phyloP scores from a whole-genome alignment of 1,284 basidiomycete species.

The Afroboletus lepidellus region DNA sequence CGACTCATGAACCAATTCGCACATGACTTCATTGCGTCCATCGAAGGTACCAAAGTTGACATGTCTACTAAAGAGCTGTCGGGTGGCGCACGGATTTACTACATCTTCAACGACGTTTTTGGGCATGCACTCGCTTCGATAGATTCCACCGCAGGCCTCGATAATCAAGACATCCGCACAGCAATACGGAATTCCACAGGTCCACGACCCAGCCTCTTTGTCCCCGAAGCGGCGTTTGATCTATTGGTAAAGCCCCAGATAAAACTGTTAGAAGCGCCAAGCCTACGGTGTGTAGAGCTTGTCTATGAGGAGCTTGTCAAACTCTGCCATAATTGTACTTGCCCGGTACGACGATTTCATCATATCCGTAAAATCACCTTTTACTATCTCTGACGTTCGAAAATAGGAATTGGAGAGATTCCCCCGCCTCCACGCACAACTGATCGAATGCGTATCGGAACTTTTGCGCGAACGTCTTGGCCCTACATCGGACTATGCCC shows the following conservation, averaged over 20 bases:
- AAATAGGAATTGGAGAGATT: slow-evolving; percentile 93
- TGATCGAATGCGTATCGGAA: slow-evolving; percentile 98
- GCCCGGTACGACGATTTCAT: slow-evolving; percentile 54
- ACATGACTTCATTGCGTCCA: slow-evolving; percentile 94
- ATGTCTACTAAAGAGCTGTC: slow-evolving; percentile 99
- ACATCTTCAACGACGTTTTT: slow-evolving; percentile 99
- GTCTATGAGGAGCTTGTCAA: slow-evolving; percentile 99
- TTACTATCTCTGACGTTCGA: slow-evolving; percentile 7
- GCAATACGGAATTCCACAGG: slow-evolving; percentile 99
- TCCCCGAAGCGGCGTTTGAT: slow-evolving; percentile 97
- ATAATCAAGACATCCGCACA: slow-evolving; percentile 94
- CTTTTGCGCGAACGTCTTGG: slow-evolving; percentile 92
- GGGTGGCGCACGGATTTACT: slow-evolving; percentile 97
- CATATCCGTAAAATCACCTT: background rate
- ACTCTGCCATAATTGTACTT: slow-evolving; percentile 98
- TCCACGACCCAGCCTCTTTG: slow-evolving; percentile 93
- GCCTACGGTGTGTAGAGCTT: slow-evolving; percentile 93
- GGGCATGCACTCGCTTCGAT: slow-evolving; percentile 89
- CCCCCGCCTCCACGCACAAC: slow-evolving; percentile 88
- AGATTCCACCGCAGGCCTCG: slow-evolving; percentile 89
- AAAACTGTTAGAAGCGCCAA: slow-evolving; percentile 92
- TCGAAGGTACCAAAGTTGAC: slow-evolving; percentile 96
- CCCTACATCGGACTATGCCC: slow-evolving; percentile 94
- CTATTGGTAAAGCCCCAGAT: slow-evolving; percentile 98
- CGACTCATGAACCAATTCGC: slow-evolving; percentile 99